Conservation (phyloP, 345 rosid species). For the Citropsis articulata region DNA sequence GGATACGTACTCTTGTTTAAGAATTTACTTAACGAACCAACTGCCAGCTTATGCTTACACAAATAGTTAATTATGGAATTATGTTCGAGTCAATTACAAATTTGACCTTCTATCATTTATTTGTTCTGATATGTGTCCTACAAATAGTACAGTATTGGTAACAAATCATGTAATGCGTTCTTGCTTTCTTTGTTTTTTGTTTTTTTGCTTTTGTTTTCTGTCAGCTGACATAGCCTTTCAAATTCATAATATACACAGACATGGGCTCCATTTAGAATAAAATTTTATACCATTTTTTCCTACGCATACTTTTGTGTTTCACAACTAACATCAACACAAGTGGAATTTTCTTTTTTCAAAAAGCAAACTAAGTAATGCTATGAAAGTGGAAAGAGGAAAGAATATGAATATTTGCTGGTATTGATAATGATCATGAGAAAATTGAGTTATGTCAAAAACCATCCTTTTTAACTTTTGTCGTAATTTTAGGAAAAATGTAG, state of each 20-base stretch:
- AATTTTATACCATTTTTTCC: neutral
- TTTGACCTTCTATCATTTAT: neutral
- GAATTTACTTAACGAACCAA: slow-evolving; percentile 17
- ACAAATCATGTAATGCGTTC: too few relatives aligned
- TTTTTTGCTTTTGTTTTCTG: neutral
- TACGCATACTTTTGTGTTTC: too few relatives aligned
- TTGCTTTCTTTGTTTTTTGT: neutral
- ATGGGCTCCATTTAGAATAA: neutral
- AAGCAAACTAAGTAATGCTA: neutral
- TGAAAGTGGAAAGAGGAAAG: neutral
- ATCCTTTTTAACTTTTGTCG: too few relatives aligned
- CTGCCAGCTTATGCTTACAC: neutral
- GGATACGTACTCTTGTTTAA: neutral
- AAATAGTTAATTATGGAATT: neutral
- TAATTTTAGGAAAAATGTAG: too few relatives aligned
- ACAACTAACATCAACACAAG: neutral
- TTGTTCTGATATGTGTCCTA: too few relatives aligned
- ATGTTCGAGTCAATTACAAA: neutral
- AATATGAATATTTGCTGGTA: neutral
- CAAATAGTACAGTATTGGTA: neutral
- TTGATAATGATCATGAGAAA: too few relatives aligned
- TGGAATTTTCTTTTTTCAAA: neutral
- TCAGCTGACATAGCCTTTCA: neutral
- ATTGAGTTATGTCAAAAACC: neutral
- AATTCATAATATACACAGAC: neutral